Evolutionary conservation across 1,139 yeast genomes (phyloP).

Genomic region (Yamadazyma buinensis): DNA sequence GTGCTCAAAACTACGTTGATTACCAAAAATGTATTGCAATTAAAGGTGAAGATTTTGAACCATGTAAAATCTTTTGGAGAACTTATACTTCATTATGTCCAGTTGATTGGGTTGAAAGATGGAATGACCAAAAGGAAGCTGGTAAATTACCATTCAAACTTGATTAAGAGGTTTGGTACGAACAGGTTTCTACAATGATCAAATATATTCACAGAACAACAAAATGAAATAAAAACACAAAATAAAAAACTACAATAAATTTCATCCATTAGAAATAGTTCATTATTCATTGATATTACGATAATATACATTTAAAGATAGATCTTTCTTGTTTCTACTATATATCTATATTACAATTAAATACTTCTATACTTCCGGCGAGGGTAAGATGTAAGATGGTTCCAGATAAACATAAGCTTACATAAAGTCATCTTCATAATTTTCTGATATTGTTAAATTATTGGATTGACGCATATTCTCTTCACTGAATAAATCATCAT

Average conservation of each 20-base stretch:
- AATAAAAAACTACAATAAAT: neutral
- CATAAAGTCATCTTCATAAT: constrained; percentile 71
- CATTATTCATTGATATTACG: constrained; percentile 6
- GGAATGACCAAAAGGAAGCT: constrained; percentile 91
- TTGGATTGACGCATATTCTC: constrained; percentile 45
- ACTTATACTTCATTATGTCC: constrained; percentile 93
- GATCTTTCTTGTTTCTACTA: too few relatives aligned
- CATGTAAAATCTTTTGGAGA: constrained; percentile 92
- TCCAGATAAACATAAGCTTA: too few relatives aligned
- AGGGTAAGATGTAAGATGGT: too few relatives aligned
- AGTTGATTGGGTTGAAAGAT: constrained; percentile 83
- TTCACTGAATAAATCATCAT: constrained; percentile 55
- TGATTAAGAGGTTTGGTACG: too few relatives aligned
- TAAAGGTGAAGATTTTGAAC: constrained; percentile 98
- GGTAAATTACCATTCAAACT: constrained; percentile 46
- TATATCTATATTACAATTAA: too few relatives aligned
- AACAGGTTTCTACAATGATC: too few relatives aligned
- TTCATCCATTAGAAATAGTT: constrained; percentile 1
- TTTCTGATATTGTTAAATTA: constrained; percentile 54
- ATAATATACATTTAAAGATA: constrained; percentile 4
- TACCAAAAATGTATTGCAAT: constrained; percentile 96
- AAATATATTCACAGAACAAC: too few relatives aligned
- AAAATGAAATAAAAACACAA: neutral
- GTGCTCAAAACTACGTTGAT: constrained; percentile 97
- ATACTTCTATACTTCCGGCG: too few relatives aligned